Evolutionary conservation across 2,329 filamentous ascomycete genomes (phyloP).

Genomic region (Xylariaceae sp.): DNA sequence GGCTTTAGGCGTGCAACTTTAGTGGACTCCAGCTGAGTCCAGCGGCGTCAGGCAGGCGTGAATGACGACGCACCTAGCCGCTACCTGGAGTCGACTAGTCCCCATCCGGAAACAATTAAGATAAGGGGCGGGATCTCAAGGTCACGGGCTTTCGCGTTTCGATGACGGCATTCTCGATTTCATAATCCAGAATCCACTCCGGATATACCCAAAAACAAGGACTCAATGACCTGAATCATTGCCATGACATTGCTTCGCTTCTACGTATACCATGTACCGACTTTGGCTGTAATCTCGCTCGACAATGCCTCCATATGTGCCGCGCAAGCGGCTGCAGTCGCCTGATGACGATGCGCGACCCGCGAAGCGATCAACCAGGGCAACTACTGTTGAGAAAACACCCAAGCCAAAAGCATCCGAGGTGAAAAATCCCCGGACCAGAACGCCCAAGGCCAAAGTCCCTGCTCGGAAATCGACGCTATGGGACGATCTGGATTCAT

Average conservation of each 20-base stretch:
- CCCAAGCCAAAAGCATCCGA: conserved; percentile 16
- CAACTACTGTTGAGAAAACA: conserved; percentile 24
- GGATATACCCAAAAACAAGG: too few relatives aligned
- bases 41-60: not conserved
- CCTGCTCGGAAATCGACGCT: conserved; percentile 50
- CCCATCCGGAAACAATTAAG: conserved; percentile 14
- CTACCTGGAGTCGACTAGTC: not conserved
- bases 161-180: conserved; percentile 24
- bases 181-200: not conserved
- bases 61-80: conserved; percentile 1
- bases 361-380: conserved; percentile 30
- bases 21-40: not conserved
- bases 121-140: not conserved
- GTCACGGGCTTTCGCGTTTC: conserved; percentile 32
- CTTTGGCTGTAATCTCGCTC: conserved; percentile 10
- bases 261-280: not conserved
- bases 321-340: conserved; percentile 56
- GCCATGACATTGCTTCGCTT: not conserved
- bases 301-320: conserved; percentile 62
- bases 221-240: not conserved
- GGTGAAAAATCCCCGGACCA: conserved; percentile 12
- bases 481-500: conserved; percentile 55
- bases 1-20: not conserved
- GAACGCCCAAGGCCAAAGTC: conserved; percentile 21
- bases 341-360: conserved; percentile 31